Evolutionary conservation across 1,139 yeast species (phyloP).

Genomic region (Wickerhamiella infanticola): DNA sequence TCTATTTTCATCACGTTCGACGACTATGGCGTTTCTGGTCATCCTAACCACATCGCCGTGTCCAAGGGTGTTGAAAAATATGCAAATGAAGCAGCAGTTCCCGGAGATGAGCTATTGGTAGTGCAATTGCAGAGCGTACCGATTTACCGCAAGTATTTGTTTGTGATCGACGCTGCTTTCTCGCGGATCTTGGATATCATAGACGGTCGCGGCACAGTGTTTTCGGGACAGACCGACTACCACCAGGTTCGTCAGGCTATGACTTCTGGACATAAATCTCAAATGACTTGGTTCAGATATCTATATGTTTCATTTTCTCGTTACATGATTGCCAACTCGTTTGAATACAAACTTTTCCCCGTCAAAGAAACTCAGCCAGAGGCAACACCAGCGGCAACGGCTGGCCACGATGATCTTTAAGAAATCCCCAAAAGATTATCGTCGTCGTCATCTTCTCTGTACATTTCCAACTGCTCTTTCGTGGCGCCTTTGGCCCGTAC

Average conservation of each 20-base stretch:
- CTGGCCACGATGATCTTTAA: neutral
- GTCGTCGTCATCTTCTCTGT: conserved; percentile 15
- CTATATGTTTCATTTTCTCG: conserved; percentile 72
- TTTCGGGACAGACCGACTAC: conserved; percentile 42
- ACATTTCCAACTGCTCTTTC: conserved; percentile 12
- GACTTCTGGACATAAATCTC: conserved; percentile 73
- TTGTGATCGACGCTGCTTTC: conserved; percentile 20
- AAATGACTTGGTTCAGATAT: conserved; percentile 92
- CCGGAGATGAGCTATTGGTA: conserved; percentile 10
- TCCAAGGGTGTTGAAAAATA: conserved; percentile 38
- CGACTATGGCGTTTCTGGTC: conserved; percentile 64
- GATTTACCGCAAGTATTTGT: conserved; percentile 24
- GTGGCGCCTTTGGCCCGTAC: conserved; percentile 10
- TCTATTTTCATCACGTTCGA: conserved; percentile 67
- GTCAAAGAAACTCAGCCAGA: conserved; percentile 12
- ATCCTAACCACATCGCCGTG: conserved; percentile 67
- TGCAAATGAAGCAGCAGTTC: conserved; percentile 9
- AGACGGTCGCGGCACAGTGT: conserved; percentile 20
- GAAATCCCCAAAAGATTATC: conserved; percentile 4
- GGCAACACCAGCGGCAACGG: neutral
- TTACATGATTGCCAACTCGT: conserved; percentile 43
- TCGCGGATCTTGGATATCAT: conserved; percentile 6
- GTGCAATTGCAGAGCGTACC: conserved; percentile 26
- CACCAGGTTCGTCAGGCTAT: conserved; percentile 55
- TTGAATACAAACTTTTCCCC: conserved; percentile 14